phyloP scores from a whole-genome alignment of 139 green algal species.

The Chlorella sorokiniana region DNA sequence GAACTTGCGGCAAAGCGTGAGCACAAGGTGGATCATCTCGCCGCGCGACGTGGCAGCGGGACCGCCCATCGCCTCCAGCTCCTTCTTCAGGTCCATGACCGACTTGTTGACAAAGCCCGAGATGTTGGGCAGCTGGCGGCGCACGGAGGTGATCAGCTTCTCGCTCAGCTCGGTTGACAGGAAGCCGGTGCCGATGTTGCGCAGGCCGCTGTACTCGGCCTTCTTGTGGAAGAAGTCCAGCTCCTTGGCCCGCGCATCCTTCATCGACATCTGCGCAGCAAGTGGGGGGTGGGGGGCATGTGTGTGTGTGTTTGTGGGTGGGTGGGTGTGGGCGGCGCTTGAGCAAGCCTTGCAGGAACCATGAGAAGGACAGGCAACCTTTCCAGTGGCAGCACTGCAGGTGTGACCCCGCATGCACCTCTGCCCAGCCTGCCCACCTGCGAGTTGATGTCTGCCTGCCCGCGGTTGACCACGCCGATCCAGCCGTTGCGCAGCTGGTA shows the following conservation, averaged over 20 bases:
- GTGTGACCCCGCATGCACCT: background rate
- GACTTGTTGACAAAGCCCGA: conserved; percentile 76
- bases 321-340: background rate
- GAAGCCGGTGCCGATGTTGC: conserved; percentile 77
- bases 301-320: too few relatives aligned
- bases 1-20: conserved; percentile 84
- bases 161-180: conserved; percentile 79
- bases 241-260: conserved; percentile 69
- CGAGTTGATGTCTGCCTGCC: conserved; percentile 89
- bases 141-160: conserved; percentile 82
- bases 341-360: background rate
- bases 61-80: conserved; percentile 75
- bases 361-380: too few relatives aligned
- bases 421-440: conserved; percentile 46
- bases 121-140: conserved; percentile 86
- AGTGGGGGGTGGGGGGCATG: background rate
- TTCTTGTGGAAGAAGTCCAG: conserved; percentile 85
- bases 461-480: conserved; percentile 93
- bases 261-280: conserved; percentile 68
- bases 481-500: conserved; percentile 87
- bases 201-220: conserved; percentile 51
- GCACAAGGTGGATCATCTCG: conserved; percentile 90
- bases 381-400: background rate
- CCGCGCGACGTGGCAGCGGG: conserved; percentile 62
- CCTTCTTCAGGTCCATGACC: conserved; percentile 73